Evolutionary conservation across 2,329 filamentous ascomycete species (phyloP), one percentile per base, ranked within the genome.

Genomic region (Cytospora piceae): DNA sequence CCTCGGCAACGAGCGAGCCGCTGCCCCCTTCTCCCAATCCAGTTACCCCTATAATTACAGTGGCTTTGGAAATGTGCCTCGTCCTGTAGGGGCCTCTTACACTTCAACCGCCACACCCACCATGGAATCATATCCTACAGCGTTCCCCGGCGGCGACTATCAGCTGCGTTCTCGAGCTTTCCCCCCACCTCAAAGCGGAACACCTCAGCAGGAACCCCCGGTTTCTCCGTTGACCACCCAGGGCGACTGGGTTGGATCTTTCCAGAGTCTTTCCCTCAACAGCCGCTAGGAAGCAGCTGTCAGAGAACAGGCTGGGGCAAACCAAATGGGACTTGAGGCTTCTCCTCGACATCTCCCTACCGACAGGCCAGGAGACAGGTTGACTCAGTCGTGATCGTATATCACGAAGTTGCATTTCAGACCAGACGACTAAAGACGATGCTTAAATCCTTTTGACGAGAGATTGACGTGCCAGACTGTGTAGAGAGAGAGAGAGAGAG

Each of bases 261-360:
- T 92, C 74, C 90, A 93, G 74, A 86, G 90, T 12, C 79, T 93
- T 22, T 93, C 90, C 2, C 83, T 93, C 69, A 90, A 90, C 73
- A 85, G 86, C 69, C 83, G 84, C 67, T 86, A 73, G 78, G 68
- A 55, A 31, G 37, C 52, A 27, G 57, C 39, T 17, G 57, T 7
- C 37, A 20, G 37, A 37, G 53, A 20, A 53, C 58, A 49, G 14
- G 31, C 46, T 34, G 20, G 32, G 12, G 56, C 57, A 20, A 22
- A 27, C 15, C 39, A 39, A 27, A 6, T 11, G 27, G n/a, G 6
- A 37, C 34, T 14, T 24, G 17, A 27, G 15, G n/a, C 24, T 46
- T 31, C 39, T 31, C 17, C 27, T n/a, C 57, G 15, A 15, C 49
- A 32, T 34, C 57, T 49, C 42, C 52, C 34, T 31, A 34, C 42